These are phyloP conservation scores for Rhypophila decipiens DNA, from an alignment of 495 filamentous ascomycete genomes.

Conservation along the genomic window DNA sequence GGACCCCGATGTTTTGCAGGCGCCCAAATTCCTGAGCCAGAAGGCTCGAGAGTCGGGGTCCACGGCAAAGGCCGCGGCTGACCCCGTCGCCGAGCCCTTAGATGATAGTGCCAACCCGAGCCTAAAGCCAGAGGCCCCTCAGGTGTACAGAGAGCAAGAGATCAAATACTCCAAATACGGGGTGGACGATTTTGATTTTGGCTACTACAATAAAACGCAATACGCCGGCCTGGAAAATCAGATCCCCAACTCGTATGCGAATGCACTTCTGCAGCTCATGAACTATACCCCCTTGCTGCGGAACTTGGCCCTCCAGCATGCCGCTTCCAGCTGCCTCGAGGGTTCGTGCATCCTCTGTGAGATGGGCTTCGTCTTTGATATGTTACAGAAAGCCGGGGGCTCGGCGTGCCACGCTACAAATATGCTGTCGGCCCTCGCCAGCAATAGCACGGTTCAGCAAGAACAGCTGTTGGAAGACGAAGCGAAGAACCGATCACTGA, in stretches of 20 bases:
- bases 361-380: slow-evolving; percentile 92
- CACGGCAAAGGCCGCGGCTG: slow-evolving; percentile 12
- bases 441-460: slow-evolving; percentile 53
- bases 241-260: slow-evolving; percentile 92
- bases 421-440: slow-evolving; percentile 80
- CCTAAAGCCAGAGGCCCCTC: slow-evolving; percentile 66
- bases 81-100: background rate
- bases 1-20: slow-evolving; percentile 44
- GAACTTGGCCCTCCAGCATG: slow-evolving; percentile 86
- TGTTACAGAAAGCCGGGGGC: slow-evolving; percentile 92
- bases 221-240: slow-evolving; percentile 94
- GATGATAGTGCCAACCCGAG: slow-evolving; percentile 56
- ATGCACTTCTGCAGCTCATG: slow-evolving; percentile 84
- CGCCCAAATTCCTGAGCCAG: slow-evolving; percentile 90
- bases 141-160: slow-evolving; percentile 83
- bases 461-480: slow-evolving; percentile 78
- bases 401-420: slow-evolving; percentile 97
- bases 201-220: slow-evolving; percentile 82
- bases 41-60: slow-evolving; percentile 66
- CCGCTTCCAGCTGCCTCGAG: slow-evolving; percentile 70
- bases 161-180: slow-evolving; percentile 98
- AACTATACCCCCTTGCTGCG: slow-evolving; percentile 83
- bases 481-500: slow-evolving; percentile 26
- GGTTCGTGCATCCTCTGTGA: slow-evolving; percentile 89
- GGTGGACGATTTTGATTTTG: slow-evolving; percentile 96